A percentile compares a stretch with the other conserved stretches of the same genome.
Evolutionary conservation across 2,329 filamentous ascomycete species (phyloP).

Genomic region (Graphilbum ipis-grandicollis): DNA sequence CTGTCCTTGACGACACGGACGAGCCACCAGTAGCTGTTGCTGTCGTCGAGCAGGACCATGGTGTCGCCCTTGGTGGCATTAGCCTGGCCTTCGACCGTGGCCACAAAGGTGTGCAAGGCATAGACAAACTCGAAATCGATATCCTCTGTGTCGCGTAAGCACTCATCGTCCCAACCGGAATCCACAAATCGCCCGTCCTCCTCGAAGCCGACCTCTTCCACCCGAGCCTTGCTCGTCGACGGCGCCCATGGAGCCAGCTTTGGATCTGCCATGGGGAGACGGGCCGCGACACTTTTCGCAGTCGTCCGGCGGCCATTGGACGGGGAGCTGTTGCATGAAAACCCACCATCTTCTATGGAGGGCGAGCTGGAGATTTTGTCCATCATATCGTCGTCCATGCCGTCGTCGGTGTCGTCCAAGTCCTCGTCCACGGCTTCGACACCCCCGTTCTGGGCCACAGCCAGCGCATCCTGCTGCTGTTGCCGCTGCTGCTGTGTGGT

Average conservation of each 20-base stretch:
- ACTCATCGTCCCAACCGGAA: constrained; percentile 57
- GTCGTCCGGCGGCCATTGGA: no score
- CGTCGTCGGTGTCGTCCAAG: constrained; percentile 49
- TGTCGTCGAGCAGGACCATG: constrained; percentile 95
- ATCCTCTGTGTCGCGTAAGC: constrained; percentile 91
- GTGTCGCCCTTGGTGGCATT: constrained; percentile 98
- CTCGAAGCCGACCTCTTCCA: constrained; percentile 9
- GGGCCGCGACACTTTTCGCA: no score
- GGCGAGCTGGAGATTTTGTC: constrained; percentile 98
- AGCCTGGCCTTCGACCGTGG: constrained; percentile 93
- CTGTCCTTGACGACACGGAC: constrained; percentile 94
- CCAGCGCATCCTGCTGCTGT: constrained; percentile 34
- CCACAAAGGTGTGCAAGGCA: constrained; percentile 91
- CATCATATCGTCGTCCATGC: constrained; percentile 82
- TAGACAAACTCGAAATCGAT: constrained; percentile 99
- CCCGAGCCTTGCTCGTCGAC: not conserved
- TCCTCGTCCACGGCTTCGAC: constrained; percentile 40
- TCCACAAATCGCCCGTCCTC: constrained; percentile 48
- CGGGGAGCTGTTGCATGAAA: constrained; percentile 8
- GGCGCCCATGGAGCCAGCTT: not conserved
- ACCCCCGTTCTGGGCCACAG: constrained; percentile 44
- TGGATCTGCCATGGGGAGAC: no score
- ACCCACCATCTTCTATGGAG: constrained; percentile 98
- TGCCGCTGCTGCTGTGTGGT: constrained; percentile 1
- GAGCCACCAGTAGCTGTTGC: constrained; percentile 99